Evolutionary conservation across 2,329 filamentous ascomycete genomes (phyloP), one percentile per base, ranked within the genome.

Genomic region (Penicillium sp.): DNA sequence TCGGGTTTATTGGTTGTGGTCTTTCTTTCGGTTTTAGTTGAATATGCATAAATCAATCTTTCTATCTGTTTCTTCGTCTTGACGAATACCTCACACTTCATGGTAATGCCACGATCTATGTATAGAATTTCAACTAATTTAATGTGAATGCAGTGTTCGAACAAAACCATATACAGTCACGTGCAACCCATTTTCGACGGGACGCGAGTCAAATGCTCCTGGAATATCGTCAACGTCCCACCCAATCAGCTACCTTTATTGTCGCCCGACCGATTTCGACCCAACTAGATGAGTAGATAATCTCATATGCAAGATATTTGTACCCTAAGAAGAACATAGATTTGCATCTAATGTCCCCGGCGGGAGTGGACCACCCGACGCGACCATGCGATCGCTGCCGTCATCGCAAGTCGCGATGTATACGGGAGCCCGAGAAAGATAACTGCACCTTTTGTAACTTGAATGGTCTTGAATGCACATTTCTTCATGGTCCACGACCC

Each of bases 401-500:
- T 43, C 47, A 50, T 38, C 53, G 40, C 46, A 55, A 55, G 31
- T 55, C 53, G 23, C 53, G 46, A 50, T 55, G 53, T 50, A 49
- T 55, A 44, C 29, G 46, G 36, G 40, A 55, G 21, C 25, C 39
- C 2, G 46, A 34, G 21, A 55, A 50, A 50, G 47, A 38, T 7
- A 55, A 40, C 19, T 55, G 53, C 33, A 55, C 39, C 11, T 50
- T 48, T 11, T 55, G 53, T 19, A 41, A 46, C 5, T 23, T 50
- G 53, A 41, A 55, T 40, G 16, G 43, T 29, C 46, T 50, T n/a
- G 47, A 45, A 46, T 50, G 53, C 33, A 55, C 53, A 7, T 50
- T 55, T 33, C 53, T 55, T 23, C 46, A 55, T 44, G 19, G 43
- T 31, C 43, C 25, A 13, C 46, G 39, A 8, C 83, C 36, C 4